Conservation (phyloP, 768 basidiomycete species). For the Auricularia heimuer region DNA sequence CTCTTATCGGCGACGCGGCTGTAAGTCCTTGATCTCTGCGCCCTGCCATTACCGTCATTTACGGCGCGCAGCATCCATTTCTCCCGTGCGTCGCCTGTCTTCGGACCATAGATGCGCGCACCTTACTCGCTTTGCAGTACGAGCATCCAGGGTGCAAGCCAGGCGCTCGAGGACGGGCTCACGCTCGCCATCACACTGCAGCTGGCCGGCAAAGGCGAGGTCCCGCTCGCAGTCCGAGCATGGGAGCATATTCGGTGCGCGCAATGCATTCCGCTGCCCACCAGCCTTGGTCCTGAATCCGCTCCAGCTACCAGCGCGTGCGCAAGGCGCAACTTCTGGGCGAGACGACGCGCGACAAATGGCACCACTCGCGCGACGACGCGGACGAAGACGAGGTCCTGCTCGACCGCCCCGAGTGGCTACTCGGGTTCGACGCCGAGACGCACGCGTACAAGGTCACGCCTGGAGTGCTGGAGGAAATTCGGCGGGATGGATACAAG, state of each 20-base stretch:
- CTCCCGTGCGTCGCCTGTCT: conserved; percentile 14
- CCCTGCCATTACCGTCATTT: too few relatives aligned
- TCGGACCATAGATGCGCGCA: too few relatives aligned
- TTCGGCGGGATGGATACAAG: conserved; percentile 17
- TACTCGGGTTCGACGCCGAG: conserved; percentile 20
- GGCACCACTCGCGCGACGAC: conserved; percentile 15
- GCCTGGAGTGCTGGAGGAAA: conserved; percentile 15
- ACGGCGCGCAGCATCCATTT: conserved; percentile 16
- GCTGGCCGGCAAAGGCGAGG: conserved; percentile 12
- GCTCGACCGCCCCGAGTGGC: conserved; percentile 19
- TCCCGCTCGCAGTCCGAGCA: conserved; percentile 11
- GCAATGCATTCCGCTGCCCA: neutral
- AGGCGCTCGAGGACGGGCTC: conserved; percentile 18
- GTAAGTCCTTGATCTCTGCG: neutral
- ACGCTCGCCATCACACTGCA: conserved; percentile 14
- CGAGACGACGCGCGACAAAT: conserved; percentile 18
- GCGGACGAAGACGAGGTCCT: conserved; percentile 11
- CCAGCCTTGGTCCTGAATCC: neutral
- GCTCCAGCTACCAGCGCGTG: conserved; percentile 18
- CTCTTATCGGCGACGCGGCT: conserved; percentile 21
- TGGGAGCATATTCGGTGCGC: conserved; percentile 15
- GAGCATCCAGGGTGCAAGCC: conserved; percentile 16
- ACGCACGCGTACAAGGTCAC: conserved; percentile 17
- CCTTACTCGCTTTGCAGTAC: conserved; percentile 7
- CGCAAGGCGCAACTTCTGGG: conserved; percentile 15